phyloP scores from a whole-genome alignment of 345 rosid species.

The Dovyalis caffra region DNA sequence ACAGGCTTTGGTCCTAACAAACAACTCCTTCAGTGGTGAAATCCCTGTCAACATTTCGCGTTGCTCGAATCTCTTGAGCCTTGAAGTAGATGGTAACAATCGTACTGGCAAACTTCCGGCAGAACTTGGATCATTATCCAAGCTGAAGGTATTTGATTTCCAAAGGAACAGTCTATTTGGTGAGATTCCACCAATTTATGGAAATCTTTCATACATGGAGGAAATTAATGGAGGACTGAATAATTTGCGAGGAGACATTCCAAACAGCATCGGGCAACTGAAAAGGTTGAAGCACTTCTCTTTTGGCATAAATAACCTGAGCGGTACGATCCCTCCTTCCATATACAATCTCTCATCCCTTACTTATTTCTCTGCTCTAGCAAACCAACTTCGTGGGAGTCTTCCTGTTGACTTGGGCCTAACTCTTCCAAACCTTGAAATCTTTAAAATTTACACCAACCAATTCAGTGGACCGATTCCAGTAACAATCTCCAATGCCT shows the following conservation, averaged over 20 bases:
- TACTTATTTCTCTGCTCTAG: not conserved
- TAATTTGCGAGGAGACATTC: constrained; percentile 13
- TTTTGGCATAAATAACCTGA: not conserved
- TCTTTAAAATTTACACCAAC: not conserved
- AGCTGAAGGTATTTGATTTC: constrained; percentile 11
- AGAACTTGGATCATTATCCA: constrained; percentile 23
- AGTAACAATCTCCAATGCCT: not conserved
- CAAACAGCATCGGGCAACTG: constrained; percentile 27
- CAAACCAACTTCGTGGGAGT: constrained; percentile 18
- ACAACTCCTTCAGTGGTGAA: constrained; percentile 28
- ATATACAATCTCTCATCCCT: constrained; percentile 18
- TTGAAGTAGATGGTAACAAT: constrained; percentile 17
- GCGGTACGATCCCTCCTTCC: constrained; percentile 3
- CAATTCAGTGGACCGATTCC: not conserved
- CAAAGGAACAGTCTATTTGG: constrained; percentile 25
- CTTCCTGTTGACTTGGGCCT: constrained; percentile 17
- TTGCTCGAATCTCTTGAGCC: constrained; percentile 21
- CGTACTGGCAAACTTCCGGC: constrained; percentile 26
- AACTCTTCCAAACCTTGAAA: constrained; percentile 6
- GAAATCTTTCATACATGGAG: constrained; percentile 17
- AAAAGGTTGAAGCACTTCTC: constrained; percentile 3
- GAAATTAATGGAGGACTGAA: not conserved
- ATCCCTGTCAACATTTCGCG: constrained; percentile 23
- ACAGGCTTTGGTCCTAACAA: not conserved
- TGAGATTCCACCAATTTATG: constrained; percentile 21